Base-by-base conservation (phyloP, 805 yeast species). In the Starmera caribaea region DNA sequence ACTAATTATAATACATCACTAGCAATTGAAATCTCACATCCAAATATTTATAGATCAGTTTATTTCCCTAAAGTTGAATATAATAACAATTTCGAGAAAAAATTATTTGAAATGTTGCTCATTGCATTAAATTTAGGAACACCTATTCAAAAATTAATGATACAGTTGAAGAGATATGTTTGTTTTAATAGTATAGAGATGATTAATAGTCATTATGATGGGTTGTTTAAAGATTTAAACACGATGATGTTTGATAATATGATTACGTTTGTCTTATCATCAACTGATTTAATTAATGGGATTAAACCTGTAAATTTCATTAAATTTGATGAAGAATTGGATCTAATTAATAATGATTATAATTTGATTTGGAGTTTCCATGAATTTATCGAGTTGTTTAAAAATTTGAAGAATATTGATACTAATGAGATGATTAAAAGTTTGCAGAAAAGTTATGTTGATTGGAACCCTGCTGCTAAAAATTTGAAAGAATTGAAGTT, bases 1-100 rank as follows among this genome's bases (percentile, higher is more conserved):
- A 71, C 71, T 43, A 76, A 73, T 48, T 48, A 74, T 3, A 62
- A 73, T 32, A 69, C 74, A 12, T 75, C 79, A 14, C 50, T 76
- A 30, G 75, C 77, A 0, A 53, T 76, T 1, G 76, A 75, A 46
- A 56, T 71, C 6, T 61, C 49, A 35, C 83, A 77, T 54, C 80
- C 82, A 1, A 74, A 75, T 48, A 74, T 77, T 27, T 66, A 69
- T 43, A 54, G 81, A 40, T 73, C 74, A 10, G 63, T 76, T 30
- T 74, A 69, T 48, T 67, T 73, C 33, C 63, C 65, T 14, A 57
- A 61, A 16, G 66, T 50, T 0, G 8, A 34, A 50, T 73, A 30
- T 36, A 45, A 35, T 43, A 56, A 37, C 69, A 37, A 55, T 53
- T 61, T 73, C 61, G 61, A 71, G 58, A 44, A 66, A 43, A 46